phyloP scores from a whole-genome alignment of 306 rosid genomes.

The Chamaecrista fasciculata region DNA sequence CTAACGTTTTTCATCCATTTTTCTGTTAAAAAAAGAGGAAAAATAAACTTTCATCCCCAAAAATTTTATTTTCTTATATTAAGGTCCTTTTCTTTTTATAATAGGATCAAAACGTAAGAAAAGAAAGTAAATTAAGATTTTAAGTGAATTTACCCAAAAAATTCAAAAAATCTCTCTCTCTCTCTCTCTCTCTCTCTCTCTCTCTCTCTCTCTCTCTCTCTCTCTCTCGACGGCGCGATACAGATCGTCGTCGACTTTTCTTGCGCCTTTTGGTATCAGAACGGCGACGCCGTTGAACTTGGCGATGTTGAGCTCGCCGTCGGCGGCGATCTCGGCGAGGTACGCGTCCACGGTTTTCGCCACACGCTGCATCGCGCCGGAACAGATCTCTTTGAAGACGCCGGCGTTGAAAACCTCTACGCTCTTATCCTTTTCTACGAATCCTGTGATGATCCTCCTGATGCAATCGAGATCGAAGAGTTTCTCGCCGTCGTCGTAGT shows the following conservation, averaged over 20 bases:
- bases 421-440: constrained; percentile 67
- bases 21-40: too few species aligned
- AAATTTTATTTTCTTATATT: too few species aligned
- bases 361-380: constrained; percentile 54
- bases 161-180: too few species aligned
- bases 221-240: constrained; percentile 81
- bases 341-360: constrained; percentile 59
- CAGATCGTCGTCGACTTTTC: constrained; percentile 72
- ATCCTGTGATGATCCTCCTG: constrained; percentile 53
- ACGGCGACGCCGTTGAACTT: constrained; percentile 67
- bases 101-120: too few species aligned
- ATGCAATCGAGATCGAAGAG: constrained; percentile 71
- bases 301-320: constrained; percentile 55
- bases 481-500: constrained; percentile 72
- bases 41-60: too few species aligned
- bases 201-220: too few species aligned
- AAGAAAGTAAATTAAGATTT: too few species aligned
- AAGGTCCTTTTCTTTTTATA: too few species aligned
- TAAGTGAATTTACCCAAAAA: too few species aligned
- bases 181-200: too few species aligned
- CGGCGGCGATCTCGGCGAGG: constrained; percentile 59
- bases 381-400: constrained; percentile 43
- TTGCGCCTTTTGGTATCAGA: constrained; percentile 53
- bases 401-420: constrained; percentile 56
- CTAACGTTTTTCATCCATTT: too few species aligned